These are phyloP conservation scores for Eimeria necatrix DNA, from an alignment of 169 alveolate species.

Conservation along the genomic window DNA sequence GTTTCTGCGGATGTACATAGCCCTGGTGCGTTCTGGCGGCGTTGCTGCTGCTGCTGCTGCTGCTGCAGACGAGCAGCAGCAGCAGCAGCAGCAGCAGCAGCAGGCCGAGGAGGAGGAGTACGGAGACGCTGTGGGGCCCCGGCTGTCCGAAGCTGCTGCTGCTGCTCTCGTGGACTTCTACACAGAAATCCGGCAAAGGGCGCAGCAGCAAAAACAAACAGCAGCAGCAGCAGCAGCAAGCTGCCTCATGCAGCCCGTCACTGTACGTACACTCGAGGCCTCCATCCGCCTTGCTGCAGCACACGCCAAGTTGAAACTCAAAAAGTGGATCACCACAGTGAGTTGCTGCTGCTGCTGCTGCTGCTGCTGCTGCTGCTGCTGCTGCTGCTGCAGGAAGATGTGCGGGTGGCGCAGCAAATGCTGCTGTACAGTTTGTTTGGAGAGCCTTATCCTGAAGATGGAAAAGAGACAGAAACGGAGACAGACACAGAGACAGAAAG, in stretches of 20 bases:
- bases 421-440: constrained; percentile 63
- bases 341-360: neutral
- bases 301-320: constrained; percentile 91
- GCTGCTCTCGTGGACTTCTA: constrained; percentile 68
- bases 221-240: constrained; percentile 85
- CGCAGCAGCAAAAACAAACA: constrained; percentile 87
- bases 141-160: constrained; percentile 64
- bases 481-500: constrained; percentile 33
- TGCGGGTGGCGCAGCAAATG: constrained; percentile 31
- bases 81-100: constrained; percentile 32
- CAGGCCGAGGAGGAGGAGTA: neutral
- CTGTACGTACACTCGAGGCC: constrained; percentile 93
- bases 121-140: constrained; percentile 61
- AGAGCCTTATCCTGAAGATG: neutral
- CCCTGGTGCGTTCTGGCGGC: constrained; percentile 48
- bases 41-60: neutral
- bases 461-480: constrained; percentile 26
- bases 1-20: constrained; percentile 39
- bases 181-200: constrained; percentile 60
- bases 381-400: constrained; percentile 65
- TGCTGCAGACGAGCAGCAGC: constrained; percentile 6
- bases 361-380: neutral
- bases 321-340: constrained; percentile 87
- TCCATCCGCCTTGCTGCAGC: constrained; percentile 93
- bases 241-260: constrained; percentile 65